Evolutionary conservation across 31 red algal species (phyloP), one percentile per base, ranked within the genome.

Genomic region (Endocladia muricata): DNA sequence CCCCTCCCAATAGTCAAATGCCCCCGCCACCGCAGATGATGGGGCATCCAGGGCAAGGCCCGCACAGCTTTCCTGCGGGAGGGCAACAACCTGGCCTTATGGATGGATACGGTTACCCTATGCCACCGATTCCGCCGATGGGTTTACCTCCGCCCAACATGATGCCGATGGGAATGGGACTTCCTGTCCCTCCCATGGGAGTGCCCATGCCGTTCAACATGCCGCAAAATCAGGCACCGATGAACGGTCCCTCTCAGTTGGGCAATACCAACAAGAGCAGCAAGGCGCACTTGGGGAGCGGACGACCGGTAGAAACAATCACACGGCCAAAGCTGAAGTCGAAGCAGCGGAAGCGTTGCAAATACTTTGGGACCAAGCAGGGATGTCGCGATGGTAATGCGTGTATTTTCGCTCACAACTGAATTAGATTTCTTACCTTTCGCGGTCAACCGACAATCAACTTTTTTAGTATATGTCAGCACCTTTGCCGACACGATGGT

Each of bases 401-500:
- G 41, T 85, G 82, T 62, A 76, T 85, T 70, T 85, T 85, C 59
- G 82, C 82, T 22, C 82, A 85, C 70, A 85, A n/a, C n/a, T n/a
- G n/a, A n/a, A n/a, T n/a, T n/a, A n/a, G n/a, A n/a, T n/a, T n/a
- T n/a, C n/a, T n/a, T n/a, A n/a, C n/a, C n/a, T n/a, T n/a, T n/a
- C n/a, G n/a, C n/a, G n/a, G n/a, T n/a, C n/a, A n/a, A n/a, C n/a
- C n/a, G n/a, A n/a, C n/a, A n/a, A n/a, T n/a, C n/a, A n/a, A n/a
- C n/a, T n/a, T n/a, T n/a, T n/a, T n/a, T n/a, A n/a, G n/a, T n/a
- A n/a, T n/a, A n/a, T n/a, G n/a, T n/a, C n/a, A n/a, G n/a, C n/a
- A n/a, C n/a, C n/a, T n/a, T n/a, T n/a, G n/a, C n/a, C n/a, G n/a
- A n/a, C n/a, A n/a, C n/a, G n/a, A n/a, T n/a, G n/a, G n/a, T n/a